Evolutionary conservation across 345 rosid genomes (phyloP).

Genomic region (Hirschfeldia incana): DNA sequence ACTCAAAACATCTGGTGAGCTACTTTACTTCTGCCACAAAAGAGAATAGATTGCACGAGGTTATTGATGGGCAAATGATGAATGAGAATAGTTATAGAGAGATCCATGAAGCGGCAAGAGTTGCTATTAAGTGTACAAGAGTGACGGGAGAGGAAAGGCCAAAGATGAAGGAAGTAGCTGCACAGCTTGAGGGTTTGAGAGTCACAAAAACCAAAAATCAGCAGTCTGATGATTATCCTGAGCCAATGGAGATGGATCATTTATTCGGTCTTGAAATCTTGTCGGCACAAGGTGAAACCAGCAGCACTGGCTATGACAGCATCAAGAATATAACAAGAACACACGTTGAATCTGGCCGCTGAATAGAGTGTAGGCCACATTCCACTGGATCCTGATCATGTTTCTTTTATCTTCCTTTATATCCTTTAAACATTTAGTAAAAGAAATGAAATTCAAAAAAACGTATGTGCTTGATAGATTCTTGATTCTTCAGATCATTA

Average conservation of each 20-base stretch:
- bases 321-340: neutral
- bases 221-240: neutral
- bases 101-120: conserved; percentile 20
- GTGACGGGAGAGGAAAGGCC: conserved; percentile 20
- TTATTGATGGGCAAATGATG: conserved; percentile 26
- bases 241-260: neutral
- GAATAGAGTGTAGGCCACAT: too few species aligned
- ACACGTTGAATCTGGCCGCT: conserved; percentile 3
- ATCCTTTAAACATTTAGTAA: too few species aligned
- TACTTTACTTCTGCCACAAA: too few species aligned
- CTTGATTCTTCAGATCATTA: neutral
- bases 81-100: conserved; percentile 11
- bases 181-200: conserved; percentile 33
- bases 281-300: neutral
- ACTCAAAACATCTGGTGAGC: neutral
- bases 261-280: conserved; percentile 18
- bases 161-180: conserved; percentile 43
- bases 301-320: conserved; percentile 14
- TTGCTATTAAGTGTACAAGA: conserved; percentile 34
- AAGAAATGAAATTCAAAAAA: too few species aligned
- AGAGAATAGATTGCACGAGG: neutral
- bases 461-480: too few species aligned
- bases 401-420: too few species aligned
- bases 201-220: conserved; percentile 16
- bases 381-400: too few species aligned